Evolutionary conservation across 2,329 filamentous ascomycete species (phyloP).

Genomic region (Cadophora sp.): DNA sequence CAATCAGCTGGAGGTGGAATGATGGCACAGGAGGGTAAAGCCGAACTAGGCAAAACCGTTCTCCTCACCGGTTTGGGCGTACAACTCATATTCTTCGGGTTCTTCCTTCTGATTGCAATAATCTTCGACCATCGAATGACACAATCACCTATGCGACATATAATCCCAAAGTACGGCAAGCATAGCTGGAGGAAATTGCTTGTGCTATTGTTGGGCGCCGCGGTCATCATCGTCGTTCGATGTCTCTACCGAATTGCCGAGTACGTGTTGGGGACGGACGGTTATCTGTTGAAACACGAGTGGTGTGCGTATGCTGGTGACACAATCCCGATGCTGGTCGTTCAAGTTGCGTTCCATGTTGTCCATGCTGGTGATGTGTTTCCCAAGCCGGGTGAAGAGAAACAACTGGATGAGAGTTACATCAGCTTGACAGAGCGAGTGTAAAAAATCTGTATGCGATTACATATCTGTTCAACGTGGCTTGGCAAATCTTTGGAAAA

Average conservation of each 20-base stretch:
- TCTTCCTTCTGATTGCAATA: neutral
- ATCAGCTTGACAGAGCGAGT: neutral
- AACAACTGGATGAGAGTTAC: neutral
- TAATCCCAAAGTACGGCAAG: neutral
- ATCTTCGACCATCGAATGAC: neutral
- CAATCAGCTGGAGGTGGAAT: constrained; percentile 47
- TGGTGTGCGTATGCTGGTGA: neutral
- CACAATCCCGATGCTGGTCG: neutral
- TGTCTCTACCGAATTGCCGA: neutral
- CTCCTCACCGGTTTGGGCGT: neutral
- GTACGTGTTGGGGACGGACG: neutral
- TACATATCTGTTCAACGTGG: too few species aligned
- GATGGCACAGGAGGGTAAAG: constrained; percentile 21
- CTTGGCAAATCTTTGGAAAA: neutral
- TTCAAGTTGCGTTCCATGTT: neutral
- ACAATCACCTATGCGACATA: neutral
- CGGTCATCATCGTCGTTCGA: neutral
- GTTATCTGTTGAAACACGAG: neutral
- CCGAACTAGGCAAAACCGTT: neutral
- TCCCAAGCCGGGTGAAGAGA: neutral
- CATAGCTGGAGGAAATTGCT: neutral
- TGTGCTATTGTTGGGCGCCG: neutral
- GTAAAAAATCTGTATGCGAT: neutral
- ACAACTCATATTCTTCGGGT: neutral
- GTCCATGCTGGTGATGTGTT: neutral